Percentiles rank a stretch among this genome's conserved stretches.
These are phyloP conservation scores for Iris macrosiphon DNA, from an alignment of 106 monocot species.

Conservation along the genomic window DNA sequence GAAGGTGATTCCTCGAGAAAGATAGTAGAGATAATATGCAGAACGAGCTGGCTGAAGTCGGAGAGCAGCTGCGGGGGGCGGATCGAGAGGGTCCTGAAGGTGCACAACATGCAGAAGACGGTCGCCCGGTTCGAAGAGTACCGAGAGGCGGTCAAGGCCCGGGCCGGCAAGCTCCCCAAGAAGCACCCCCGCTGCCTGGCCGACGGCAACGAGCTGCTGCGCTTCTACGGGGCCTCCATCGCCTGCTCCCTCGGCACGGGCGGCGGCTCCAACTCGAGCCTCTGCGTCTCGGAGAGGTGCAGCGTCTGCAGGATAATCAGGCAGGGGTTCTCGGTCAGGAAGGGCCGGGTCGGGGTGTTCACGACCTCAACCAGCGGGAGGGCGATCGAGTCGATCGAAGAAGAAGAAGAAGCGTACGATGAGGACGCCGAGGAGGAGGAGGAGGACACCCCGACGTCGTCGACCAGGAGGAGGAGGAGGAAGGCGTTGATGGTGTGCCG, in stretches of 20 bases:
- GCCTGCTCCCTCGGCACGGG: constrained; percentile 63
- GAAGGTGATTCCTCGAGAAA: constrained; percentile 98
- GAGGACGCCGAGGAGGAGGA: no score
- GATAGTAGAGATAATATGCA: constrained; percentile 97
- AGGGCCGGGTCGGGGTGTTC: constrained; percentile 69
- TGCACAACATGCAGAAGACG: constrained; percentile 89
- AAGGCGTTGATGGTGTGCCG: constrained; percentile 83
- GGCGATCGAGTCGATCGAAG: constrained; percentile 64
- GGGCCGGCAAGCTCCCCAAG: constrained; percentile 80
- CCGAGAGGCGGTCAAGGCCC: constrained; percentile 68
- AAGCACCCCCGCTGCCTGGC: constrained; percentile 96
- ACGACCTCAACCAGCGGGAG: constrained; percentile 84
- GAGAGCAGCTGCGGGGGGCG: constrained; percentile 54
- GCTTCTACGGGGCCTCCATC: constrained; percentile 80
- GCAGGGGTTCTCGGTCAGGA: constrained; percentile 65
- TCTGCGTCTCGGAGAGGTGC: constrained; percentile 70
- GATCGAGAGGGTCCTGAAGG: constrained; percentile 88
- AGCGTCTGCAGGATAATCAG: constrained; percentile 64
- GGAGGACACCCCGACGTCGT: no score
- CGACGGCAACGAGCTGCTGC: constrained; percentile 86
- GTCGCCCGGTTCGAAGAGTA: constrained; percentile 83
- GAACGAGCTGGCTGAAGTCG: constrained; percentile 69
- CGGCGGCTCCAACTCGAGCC: constrained; percentile 59
- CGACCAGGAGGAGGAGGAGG: no score
- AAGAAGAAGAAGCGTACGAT: constrained; percentile 22